A percentile compares a stretch with the other conserved stretches of the same genome.
Evolutionary conservation across 1,284 basidiomycete genomes (phyloP).

Genomic region (Cryptococcus sp.): DNA sequence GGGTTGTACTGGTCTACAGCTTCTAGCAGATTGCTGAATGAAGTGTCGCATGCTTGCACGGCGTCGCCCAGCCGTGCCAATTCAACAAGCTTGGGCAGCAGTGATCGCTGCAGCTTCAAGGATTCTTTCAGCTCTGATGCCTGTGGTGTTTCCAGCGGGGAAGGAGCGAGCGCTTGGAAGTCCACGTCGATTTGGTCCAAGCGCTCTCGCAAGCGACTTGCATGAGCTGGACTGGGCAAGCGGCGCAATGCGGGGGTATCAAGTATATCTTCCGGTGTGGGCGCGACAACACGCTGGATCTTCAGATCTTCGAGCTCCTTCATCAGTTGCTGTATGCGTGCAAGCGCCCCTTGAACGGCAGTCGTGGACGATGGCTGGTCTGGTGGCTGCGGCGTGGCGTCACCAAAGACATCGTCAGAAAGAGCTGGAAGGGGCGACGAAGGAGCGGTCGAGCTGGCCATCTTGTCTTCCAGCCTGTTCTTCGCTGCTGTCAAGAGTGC

Average conservation of each 20-base stretch:
- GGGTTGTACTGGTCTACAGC: slow-evolving; percentile 16
- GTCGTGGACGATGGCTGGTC: neutral
- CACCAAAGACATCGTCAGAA: slow-evolving; percentile 5
- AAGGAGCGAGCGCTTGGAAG: neutral
- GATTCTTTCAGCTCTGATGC: neutral
- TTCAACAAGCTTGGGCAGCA: slow-evolving; percentile 15
- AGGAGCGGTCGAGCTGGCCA: neutral
- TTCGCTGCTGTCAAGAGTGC: neutral
- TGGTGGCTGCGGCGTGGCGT: neutral
- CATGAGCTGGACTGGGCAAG: neutral
- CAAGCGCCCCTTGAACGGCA: neutral
- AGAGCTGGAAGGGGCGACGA: neutral
- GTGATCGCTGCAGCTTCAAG: neutral
- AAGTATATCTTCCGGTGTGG: neutral
- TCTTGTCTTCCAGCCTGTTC: neutral
- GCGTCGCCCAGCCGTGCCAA: slow-evolving; percentile 23
- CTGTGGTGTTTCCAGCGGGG: neutral
- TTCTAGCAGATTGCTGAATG: slow-evolving; percentile 32
- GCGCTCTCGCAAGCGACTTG: neutral
- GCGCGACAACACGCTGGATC: neutral
- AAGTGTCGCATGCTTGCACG: slow-evolving; percentile 24
- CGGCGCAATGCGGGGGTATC: neutral
- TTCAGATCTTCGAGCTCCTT: neutral
- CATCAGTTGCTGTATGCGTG: neutral
- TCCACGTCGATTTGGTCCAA: neutral